Evolutionary conservation across 1,284 basidiomycete species (phyloP), one percentile per base, ranked within the genome.

Genomic region (Cryptococcus sp.): DNA sequence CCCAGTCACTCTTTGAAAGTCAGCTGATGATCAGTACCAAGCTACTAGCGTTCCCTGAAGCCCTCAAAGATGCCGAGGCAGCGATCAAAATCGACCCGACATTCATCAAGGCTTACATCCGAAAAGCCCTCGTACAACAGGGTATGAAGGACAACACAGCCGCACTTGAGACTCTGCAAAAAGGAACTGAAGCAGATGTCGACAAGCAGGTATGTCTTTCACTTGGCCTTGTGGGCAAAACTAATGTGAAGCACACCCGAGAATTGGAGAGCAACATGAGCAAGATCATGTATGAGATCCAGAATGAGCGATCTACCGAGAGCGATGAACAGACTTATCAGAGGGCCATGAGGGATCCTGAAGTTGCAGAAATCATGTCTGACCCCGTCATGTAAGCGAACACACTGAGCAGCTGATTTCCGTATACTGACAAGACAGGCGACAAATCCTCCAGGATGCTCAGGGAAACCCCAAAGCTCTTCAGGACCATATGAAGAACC

Each of bases 401-500:
- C 40, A 48, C 23, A 43, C 19, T 45, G 19, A 41, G 18, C 23
- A 9, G 28, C 36, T 48, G 31, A 55, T 31, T 24, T 31, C 24
- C n/a, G n/a, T n/a, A n/a, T n/a, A n/a, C n/a, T n/a, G n/a, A 3
- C n/a, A 23, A 14, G 34, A 50, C 34, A 24, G 25, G 51, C 43
- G 40, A 43, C 46, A 86, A 64, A 98, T 99, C 62, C 76, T 98
- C 63, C 86, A 93, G 71, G 93, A 98, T 77, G 91, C 92, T 4
- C 96, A 99, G 76, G 72, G 78, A 45, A 86, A 97, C 76, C 94
- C 96, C 2, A 79, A 83, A 28, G 91, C 92, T 16, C 78, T 99
- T 55, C 88, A 91, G 76, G 91, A 97, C 62, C 94, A 98, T 77
- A 90, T 98, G 88, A 91, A 93, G 83, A 97, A 94, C 70, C 88